These are phyloP conservation scores for Oryza rufipogon DNA, from an alignment of 176 grass and related monocot genomes.

Conservation along the genomic window DNA sequence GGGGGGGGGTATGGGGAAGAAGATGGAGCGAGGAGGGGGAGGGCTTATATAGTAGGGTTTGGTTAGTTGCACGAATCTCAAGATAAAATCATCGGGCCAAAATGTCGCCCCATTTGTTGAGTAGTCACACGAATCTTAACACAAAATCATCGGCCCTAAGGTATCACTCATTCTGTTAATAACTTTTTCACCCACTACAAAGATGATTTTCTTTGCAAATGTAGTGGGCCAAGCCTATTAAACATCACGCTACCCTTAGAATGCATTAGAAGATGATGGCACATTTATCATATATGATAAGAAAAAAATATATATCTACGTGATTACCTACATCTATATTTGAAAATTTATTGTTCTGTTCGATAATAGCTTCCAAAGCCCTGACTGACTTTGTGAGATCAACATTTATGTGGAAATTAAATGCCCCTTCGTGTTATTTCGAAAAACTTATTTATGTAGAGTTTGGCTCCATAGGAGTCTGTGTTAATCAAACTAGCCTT, in stretches of 20 bases:
- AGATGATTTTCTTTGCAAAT: neutral
- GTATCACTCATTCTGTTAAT: neutral
- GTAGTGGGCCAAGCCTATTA: neutral
- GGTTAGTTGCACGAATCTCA: neutral
- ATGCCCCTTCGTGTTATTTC: neutral
- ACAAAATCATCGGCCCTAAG: neutral
- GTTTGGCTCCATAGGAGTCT: too few species aligned
- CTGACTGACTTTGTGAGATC: neutral
- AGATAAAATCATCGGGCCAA: too few species aligned
- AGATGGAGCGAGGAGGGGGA: neutral
- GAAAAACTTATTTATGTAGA: neutral
- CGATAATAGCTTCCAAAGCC: neutral
- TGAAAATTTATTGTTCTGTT: neutral
- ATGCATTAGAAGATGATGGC: neutral
- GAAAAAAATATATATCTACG: neutral
- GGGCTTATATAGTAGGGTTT: neutral
- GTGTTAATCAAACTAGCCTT: too few species aligned
- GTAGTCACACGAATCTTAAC: too few species aligned
- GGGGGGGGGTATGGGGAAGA: too few species aligned
- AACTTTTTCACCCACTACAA: neutral
- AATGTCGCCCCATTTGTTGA: too few species aligned
- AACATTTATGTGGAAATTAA: neutral
- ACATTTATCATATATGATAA: neutral
- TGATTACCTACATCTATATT: neutral
- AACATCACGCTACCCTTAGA: neutral